Conservation (phyloP, 2,329 filamentous ascomycete species). For the Hypoxylon sp. region DNA sequence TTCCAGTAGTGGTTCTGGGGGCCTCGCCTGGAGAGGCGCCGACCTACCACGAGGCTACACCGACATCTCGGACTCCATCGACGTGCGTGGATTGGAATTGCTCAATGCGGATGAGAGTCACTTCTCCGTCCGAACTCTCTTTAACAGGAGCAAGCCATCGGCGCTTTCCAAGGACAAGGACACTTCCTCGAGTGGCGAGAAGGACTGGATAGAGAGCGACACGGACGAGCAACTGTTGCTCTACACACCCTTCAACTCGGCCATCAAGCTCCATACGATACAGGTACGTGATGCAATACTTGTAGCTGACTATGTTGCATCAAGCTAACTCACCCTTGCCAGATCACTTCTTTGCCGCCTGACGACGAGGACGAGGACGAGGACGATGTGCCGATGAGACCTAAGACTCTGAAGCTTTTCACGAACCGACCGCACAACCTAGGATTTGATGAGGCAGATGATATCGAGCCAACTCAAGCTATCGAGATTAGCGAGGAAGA, state of each 20-base stretch:
- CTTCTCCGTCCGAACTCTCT: slow-evolving; percentile 76
- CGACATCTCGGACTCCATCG: slow-evolving; percentile 86
- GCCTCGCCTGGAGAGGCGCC: slow-evolving; percentile 76
- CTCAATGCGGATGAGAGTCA: slow-evolving; percentile 88
- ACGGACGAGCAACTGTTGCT: slow-evolving; percentile 97
- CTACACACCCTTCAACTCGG: slow-evolving; percentile 88
- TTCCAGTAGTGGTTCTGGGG: slow-evolving; percentile 57
- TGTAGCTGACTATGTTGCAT: slow-evolving; percentile 13
- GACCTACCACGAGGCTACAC: slow-evolving; percentile 81
- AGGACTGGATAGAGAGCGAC: slow-evolving; percentile 95
- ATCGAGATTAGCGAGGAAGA: slow-evolving; percentile 80
- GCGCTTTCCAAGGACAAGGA: slow-evolving; percentile 87
- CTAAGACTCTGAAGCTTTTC: slow-evolving; percentile 85
- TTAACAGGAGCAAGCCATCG: slow-evolving; percentile 71
- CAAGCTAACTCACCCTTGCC: slow-evolving; percentile 49
- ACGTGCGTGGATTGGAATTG: slow-evolving; percentile 83
- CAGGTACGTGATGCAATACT: slow-evolving; percentile 61
- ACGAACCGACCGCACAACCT: slow-evolving; percentile 90
- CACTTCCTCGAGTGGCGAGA: slow-evolving; percentile 76
- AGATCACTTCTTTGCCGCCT: slow-evolving; percentile 85
- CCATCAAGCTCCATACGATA: slow-evolving; percentile 87
- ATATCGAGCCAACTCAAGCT: slow-evolving; percentile 81
- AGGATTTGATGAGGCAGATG: slow-evolving; percentile 94
- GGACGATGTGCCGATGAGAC: slow-evolving; percentile 82
- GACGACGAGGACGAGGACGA: slow-evolving; percentile 63